Conservation (phyloP, 441 rosid genomes). For the Rhodomyrtus psidioides region DNA sequence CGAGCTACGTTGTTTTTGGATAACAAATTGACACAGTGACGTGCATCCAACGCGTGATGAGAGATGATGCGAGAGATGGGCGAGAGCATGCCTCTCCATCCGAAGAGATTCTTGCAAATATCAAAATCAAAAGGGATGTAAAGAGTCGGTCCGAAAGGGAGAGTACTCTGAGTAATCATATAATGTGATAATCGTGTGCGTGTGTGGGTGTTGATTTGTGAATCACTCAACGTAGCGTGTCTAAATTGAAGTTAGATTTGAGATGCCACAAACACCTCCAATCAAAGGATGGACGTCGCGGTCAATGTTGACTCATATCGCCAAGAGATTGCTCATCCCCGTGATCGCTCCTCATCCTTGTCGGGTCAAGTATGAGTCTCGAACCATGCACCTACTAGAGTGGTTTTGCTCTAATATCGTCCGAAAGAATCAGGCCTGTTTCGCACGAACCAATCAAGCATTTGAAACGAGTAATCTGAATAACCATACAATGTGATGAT, state of each 20-base stretch:
- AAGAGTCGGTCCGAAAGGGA: background rate
- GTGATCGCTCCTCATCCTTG: background rate
- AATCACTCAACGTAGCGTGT: background rate
- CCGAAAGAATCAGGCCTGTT: accelerated
- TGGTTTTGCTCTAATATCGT: background rate
- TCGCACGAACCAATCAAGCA: accelerated
- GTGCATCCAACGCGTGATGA: background rate
- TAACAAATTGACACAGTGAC: background rate
- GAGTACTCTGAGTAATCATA: background rate
- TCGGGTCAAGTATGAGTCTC: background rate
- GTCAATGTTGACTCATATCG: accelerated
- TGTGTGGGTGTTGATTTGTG: background rate
- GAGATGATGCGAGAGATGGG: background rate
- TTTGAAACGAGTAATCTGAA: accelerated
- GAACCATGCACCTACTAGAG: background rate
- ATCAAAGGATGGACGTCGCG: background rate
- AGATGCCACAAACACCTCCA: background rate
- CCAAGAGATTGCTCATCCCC: background rate
- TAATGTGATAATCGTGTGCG: background rate
- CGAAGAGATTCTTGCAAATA: background rate
- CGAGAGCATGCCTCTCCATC: background rate
- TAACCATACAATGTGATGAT: background rate
- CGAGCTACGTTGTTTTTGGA: background rate
- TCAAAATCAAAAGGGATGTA: background rate
- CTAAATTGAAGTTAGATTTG: background rate